These are phyloP conservation scores for Knufia fluminis DNA, from an alignment of 2,329 filamentous ascomycete genomes.

Conservation along the genomic window DNA sequence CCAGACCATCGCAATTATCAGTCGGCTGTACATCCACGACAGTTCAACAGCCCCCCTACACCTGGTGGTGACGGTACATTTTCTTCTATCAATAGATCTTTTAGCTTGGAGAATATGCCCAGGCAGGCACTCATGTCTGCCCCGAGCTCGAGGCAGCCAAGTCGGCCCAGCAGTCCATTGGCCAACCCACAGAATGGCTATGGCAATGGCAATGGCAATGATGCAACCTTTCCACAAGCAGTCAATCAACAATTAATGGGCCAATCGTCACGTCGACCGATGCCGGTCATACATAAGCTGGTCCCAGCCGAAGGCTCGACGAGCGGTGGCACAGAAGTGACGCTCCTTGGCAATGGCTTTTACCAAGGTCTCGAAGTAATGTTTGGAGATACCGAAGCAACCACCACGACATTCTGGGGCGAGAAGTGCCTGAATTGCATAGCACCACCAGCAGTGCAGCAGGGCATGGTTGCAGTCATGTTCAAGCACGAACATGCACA, in stretches of 20 bases:
- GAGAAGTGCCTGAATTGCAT: conserved; percentile 71
- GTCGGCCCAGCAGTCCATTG: conserved; percentile 66
- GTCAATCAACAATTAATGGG: conserved; percentile 22
- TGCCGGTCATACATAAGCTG: conserved; percentile 67
- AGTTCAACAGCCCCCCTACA: conserved; percentile 56
- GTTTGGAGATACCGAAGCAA: conserved; percentile 63
- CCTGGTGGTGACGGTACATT: conserved; percentile 54
- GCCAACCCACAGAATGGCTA: conserved; percentile 33
- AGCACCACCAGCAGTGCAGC: conserved; percentile 58
- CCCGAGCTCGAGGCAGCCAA: conserved; percentile 62
- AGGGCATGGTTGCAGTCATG: conserved; percentile 62
- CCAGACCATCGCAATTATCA: conserved; percentile 39
- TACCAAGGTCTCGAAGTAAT: conserved; percentile 71
- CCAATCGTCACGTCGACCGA: conserved; percentile 43
- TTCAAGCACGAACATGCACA: conserved; percentile 50
- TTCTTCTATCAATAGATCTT: conserved; percentile 49
- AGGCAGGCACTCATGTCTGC: conserved; percentile 61
- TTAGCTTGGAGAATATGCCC: conserved; percentile 56
- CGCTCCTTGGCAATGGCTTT: conserved; percentile 71
- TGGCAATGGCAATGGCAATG: conserved; percentile 35
- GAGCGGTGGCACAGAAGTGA: conserved; percentile 77
- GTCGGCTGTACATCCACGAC: conserved; percentile 33
- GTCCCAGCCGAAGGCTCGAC: conserved; percentile 75
- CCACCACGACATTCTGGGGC: conserved; percentile 72
- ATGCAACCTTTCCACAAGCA: conserved; percentile 24